Percentiles rank a stretch among this genome's conserved stretches.
Evolutionary conservation across 108 stramenopile genomes (phyloP).

Genomic region (Cyclotella cryptica): DNA sequence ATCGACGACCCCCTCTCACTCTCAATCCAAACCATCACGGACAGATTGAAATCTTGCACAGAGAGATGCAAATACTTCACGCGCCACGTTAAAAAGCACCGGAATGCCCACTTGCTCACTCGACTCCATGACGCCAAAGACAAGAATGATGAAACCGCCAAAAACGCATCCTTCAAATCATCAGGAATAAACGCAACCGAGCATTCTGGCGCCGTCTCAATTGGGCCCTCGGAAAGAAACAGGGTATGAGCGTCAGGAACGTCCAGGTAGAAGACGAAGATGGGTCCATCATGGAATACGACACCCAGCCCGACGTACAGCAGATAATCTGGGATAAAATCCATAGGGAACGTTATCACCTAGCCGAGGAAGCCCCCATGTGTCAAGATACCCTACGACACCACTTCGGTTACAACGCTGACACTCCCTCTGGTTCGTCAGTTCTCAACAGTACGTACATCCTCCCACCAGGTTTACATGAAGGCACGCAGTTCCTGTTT

Average conservation of each 20-base stretch:
- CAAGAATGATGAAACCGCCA: constrained; percentile 12
- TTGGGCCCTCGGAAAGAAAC: background rate
- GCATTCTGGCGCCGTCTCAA: too few species aligned
- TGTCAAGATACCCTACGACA: too few species aligned
- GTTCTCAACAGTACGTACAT: constrained; percentile 6
- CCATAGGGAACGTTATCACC: too few species aligned
- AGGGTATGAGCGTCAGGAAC: background rate
- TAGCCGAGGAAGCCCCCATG: too few species aligned
- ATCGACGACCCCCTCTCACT: constrained; percentile 5
- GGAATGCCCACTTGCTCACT: constrained; percentile 3
- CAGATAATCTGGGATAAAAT: too few species aligned
- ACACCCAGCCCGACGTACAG: too few species aligned
- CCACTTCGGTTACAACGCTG: too few species aligned
- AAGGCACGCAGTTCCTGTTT: background rate
- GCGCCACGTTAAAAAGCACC: constrained; percentile 11
- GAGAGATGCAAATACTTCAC: constrained; percentile 16
- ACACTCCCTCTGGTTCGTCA: background rate
- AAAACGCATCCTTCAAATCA: constrained; percentile 20
- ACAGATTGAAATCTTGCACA: constrained; percentile 3
- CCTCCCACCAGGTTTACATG: background rate
- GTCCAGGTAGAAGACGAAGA: constrained; percentile 8
- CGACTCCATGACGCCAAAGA: constrained; percentile 10
- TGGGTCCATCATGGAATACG: too few species aligned
- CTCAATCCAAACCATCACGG: background rate
- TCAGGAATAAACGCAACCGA: constrained; percentile 9